phyloP scores from a whole-genome alignment of 371 early-diverging fungal genomes.

The Mucor circinelloides region DNA sequence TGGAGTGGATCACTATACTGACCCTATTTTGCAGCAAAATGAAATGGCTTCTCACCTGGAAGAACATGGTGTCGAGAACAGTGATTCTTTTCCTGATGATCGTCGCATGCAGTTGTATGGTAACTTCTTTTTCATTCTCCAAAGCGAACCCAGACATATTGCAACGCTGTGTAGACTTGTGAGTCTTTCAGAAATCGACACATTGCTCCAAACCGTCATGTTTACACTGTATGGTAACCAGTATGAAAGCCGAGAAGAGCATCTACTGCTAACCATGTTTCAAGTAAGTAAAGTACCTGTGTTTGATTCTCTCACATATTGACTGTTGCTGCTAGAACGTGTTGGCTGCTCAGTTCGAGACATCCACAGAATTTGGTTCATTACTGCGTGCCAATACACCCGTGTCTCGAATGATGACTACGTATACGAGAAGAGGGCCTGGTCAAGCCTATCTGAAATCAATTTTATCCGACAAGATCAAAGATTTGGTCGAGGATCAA shows the following conservation, averaged over 20 bases:
- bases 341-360: conserved; percentile 89
- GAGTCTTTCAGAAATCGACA: conserved; percentile 90
- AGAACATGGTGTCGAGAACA: conserved; percentile 72
- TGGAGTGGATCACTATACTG: background rate
- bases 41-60: conserved; percentile 79
- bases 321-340: conserved; percentile 60
- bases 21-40: conserved; percentile 60
- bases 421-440: conserved; percentile 92
- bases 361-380: conserved; percentile 85
- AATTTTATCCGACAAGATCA: conserved; percentile 83
- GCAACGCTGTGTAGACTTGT: conserved; percentile 86
- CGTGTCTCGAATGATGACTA: conserved; percentile 96
- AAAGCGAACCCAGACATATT: conserved; percentile 92
- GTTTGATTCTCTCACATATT: background rate
- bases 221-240: conserved; percentile 95
- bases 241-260: conserved; percentile 94
- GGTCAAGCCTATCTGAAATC: conserved; percentile 92
- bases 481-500: conserved; percentile 66
- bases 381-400: conserved; percentile 95
- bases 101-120: conserved; percentile 87
- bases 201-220: conserved; percentile 93
- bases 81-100: conserved; percentile 77
- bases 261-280: conserved; percentile 92
- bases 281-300: conserved; percentile 60
- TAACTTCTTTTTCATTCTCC: conserved; percentile 90